Evolutionary conservation across 1,284 basidiomycete species (phyloP).

Genomic region (Apiotrichum sp.): DNA sequence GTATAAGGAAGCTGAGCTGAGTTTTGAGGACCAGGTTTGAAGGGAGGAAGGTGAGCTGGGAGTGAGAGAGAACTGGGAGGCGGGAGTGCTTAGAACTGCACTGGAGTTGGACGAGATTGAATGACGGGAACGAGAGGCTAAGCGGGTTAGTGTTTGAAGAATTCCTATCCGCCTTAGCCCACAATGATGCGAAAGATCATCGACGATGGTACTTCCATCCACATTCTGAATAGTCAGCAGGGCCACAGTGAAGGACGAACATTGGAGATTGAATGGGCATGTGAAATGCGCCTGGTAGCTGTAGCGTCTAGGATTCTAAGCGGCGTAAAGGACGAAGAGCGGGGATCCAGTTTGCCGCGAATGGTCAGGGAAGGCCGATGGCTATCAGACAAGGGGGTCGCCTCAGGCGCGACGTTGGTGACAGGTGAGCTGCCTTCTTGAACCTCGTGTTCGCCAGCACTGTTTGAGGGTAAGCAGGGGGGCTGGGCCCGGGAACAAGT

Average conservation of each 20-base stretch:
- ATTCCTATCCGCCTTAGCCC: no score
- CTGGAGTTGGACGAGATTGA: not conserved
- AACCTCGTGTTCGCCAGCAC: no score
- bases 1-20: not conserved
- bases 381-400: no score
- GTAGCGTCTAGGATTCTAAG: not conserved
- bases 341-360: constrained; percentile 4
- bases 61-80: not conserved
- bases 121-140: not conserved
- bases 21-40: not conserved
- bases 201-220: not conserved
- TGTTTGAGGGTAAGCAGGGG: no score
- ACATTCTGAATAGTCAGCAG: not conserved
- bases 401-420: no score
- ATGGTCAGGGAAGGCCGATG: not conserved
- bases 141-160: not conserved
- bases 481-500: no score
- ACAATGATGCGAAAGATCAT: constrained; percentile 1
- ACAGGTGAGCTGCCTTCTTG: no score
- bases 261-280: not conserved
- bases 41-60: constrained; percentile 1
- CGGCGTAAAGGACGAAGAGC: not conserved
- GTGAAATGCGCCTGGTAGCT: not conserved
- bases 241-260: not conserved
- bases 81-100: constrained; percentile 2